Conservation (phyloP, 176 grass and related monocot species). For the Neostapfia colusana region DNA sequence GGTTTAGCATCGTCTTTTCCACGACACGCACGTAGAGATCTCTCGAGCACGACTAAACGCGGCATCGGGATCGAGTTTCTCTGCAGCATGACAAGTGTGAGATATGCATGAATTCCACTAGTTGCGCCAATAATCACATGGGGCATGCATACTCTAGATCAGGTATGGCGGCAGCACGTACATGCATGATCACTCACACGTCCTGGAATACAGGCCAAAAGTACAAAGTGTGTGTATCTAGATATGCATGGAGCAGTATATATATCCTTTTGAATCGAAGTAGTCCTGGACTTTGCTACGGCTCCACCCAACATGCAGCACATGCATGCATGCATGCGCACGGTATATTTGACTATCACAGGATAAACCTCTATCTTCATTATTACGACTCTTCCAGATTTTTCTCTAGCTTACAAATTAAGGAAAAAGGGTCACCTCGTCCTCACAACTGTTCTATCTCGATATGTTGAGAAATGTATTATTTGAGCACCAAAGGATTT, state of each 20-base stretch:
- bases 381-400: slow-evolving; percentile 32
- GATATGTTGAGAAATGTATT: neutral
- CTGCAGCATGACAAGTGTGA: slow-evolving; percentile 21
- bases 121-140: slow-evolving; percentile 25
- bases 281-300: slow-evolving; percentile 39
- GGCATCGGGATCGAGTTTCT: too few species aligned
- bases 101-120: slow-evolving; percentile 14
- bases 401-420: too few species aligned
- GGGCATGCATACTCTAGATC: neutral
- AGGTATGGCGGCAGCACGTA: slow-evolving; percentile 35
- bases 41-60: too few species aligned
- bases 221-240: slow-evolving; percentile 27
- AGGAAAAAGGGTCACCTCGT: too few species aligned
- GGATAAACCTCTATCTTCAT: slow-evolving; percentile 31
- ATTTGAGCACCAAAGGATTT: neutral
- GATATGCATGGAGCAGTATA: slow-evolving; percentile 43
- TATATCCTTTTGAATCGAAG: slow-evolving; percentile 36
- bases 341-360: slow-evolving; percentile 44
- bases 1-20: neutral
- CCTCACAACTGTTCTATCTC: neutral
- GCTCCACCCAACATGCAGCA: slow-evolving; percentile 48
- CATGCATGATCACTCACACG: slow-evolving; percentile 38
- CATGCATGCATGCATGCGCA: slow-evolving; percentile 44
- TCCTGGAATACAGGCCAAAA: slow-evolving; percentile 5
- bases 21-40: neutral